Evolutionary conservation across 1,284 basidiomycete species (phyloP).

Genomic region (Waitea zeae): DNA sequence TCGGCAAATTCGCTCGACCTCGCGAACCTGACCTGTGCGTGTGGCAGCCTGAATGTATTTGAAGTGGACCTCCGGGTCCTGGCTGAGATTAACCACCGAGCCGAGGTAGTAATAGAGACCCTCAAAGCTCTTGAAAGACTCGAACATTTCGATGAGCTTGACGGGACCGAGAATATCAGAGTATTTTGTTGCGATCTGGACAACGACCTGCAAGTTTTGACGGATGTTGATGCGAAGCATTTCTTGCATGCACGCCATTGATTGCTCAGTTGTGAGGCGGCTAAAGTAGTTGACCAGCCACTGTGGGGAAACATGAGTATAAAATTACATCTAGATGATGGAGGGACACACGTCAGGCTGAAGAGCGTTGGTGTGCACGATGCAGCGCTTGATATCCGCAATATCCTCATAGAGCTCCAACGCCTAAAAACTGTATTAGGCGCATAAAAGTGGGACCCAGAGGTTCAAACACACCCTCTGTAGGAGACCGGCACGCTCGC

Average conservation of each 20-base stretch:
- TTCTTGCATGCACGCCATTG: constrained; percentile 90
- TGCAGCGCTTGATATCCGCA: constrained; percentile 93
- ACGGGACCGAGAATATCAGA: constrained; percentile 95
- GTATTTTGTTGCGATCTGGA: constrained; percentile 98
- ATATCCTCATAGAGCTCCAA: constrained; percentile 98
- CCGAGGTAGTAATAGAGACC: constrained; percentile 96
- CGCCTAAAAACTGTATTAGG: constrained; percentile 39
- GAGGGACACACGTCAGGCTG: constrained; percentile 53
- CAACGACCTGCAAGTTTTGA: constrained; percentile 92
- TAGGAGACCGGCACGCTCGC: constrained; percentile 93
- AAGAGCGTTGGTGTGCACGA: constrained; percentile 86
- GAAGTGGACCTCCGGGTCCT: constrained; percentile 97
- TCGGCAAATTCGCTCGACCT: constrained; percentile 96
- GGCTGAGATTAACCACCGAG: constrained; percentile 92
- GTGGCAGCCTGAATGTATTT: constrained; percentile 99
- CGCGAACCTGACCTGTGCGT: constrained; percentile 94
- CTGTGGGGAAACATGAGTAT: constrained; percentile 16
- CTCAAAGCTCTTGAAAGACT: constrained; percentile 96
- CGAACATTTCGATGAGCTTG: constrained; percentile 98
- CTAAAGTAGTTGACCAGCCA: constrained; percentile 99
- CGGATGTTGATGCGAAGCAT: constrained; percentile 97
- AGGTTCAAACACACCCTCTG: constrained; percentile 49
- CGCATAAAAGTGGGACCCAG: constrained; percentile 3
- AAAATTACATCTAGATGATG: constrained; percentile 1
- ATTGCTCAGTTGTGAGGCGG: constrained; percentile 95